Base-by-base conservation (phyloP, 1,139 yeast species). In the Debaryomycetaceae sp. region DNA sequence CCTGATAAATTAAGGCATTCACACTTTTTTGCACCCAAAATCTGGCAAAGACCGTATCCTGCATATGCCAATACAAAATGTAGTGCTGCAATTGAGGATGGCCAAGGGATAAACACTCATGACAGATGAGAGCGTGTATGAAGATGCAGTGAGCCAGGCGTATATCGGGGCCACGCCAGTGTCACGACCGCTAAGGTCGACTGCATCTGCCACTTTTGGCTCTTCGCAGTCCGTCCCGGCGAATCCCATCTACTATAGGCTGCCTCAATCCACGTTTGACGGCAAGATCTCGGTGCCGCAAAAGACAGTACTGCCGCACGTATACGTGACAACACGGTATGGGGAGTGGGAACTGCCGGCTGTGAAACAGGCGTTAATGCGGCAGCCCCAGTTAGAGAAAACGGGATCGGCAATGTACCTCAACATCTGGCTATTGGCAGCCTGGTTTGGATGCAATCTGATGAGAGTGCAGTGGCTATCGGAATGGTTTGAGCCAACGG, bases 331-430 rank as follows among this genome's bases (percentile, higher is more conserved):
- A n/a, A n/a, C n/a, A n/a, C n/a, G n/a, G n/a, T n/a, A n/a, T n/a
- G 69, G 68, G 1, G 54, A 50, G n/a, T 63, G 69, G 69, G 43
- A 45, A 15, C 60, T 53, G 35, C 68, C 68, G 3, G 49, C 58
- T 16, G 51, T 63, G 39, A 40, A 42, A 28, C 49, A 48, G 30
- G 70, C 70, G 1, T 44, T 64, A 28, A 22, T 40, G 4, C 40
- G 69, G 50, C 3, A 54, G 58, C 38, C 46, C 48, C 28, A 62
- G 58, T 30, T 29, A 35, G 5, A 49, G 52, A 24, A 39, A 53
- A 25, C 50, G 49, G 28, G 39, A 32, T 4, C 34, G 8, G 8
- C 10, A 10, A 6, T 55, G 1, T 33, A 51, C 26, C 33, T 29
- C 13, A 44, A 45, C 29, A 28, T 53, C 4, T 22, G 47, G 5